Conservation (phyloP, 148 eudicot genomes). For the Amaranthus palmeri region DNA sequence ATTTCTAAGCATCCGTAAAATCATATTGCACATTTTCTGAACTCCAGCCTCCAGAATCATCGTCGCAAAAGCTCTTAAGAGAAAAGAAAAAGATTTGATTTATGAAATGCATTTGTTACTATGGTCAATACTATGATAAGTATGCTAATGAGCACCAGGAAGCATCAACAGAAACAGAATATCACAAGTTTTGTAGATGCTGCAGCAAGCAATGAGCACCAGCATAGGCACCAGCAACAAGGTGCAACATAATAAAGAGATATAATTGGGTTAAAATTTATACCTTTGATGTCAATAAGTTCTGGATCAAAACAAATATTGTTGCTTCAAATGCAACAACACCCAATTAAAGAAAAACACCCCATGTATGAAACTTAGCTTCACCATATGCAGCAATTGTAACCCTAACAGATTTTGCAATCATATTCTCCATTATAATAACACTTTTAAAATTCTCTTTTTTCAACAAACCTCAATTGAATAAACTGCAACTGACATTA, state of each 20-base stretch:
- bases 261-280: slow-evolving; percentile 58
- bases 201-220: too few relatives aligned
- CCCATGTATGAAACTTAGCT: slow-evolving; percentile 60
- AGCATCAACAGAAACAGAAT: too few relatives aligned
- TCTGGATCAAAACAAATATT: slow-evolving; percentile 56
- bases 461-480: slow-evolving; percentile 49
- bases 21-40: too few relatives aligned
- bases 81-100: too few relatives aligned
- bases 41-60: too few relatives aligned
- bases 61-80: too few relatives aligned
- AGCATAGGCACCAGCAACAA: too few relatives aligned
- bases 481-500: slow-evolving; percentile 73
- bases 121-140: too few relatives aligned
- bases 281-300: slow-evolving; percentile 54
- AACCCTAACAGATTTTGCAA: slow-evolving; percentile 62
- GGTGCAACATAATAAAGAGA: slow-evolving; percentile 66
- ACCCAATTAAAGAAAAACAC: slow-evolving; percentile 55
- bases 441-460: slow-evolving; percentile 47
- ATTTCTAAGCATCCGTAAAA: too few relatives aligned
- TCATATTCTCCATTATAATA: slow-evolving; percentile 58
- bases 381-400: slow-evolving; percentile 75
- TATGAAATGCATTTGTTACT: too few relatives aligned
- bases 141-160: too few relatives aligned
- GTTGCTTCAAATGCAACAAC: slow-evolving; percentile 73
- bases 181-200: too few relatives aligned